A percentile compares a stretch with the other conserved stretches of the same genome.
These are phyloP conservation scores for Cunninghamia lanceolata DNA, from an alignment of 75 land plant species.

Conservation along the genomic window DNA sequence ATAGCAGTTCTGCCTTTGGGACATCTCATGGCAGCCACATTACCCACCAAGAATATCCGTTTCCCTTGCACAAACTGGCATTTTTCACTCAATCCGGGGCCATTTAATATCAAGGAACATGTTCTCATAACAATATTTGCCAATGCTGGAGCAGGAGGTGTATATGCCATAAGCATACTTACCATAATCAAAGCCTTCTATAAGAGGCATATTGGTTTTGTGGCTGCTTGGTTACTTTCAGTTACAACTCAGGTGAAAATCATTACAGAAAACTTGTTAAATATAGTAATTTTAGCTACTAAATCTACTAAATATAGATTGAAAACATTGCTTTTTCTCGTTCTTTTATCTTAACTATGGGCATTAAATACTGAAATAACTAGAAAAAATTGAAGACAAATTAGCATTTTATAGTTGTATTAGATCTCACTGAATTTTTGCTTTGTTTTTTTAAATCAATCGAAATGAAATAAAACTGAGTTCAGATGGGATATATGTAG, in stretches of 20 bases:
- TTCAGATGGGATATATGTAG: background rate
- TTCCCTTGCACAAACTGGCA: slow-evolving; percentile 41
- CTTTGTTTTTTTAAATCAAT: too few relatives aligned
- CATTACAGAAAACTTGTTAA: background rate
- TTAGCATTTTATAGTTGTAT: background rate
- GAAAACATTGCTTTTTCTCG: background rate
- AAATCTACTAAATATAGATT: background rate
- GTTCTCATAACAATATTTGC: slow-evolving; percentile 88
- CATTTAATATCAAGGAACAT: slow-evolving; percentile 87
- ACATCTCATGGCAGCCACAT: slow-evolving; percentile 56
- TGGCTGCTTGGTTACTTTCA: slow-evolving; percentile 50
- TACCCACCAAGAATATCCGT: slow-evolving; percentile 33
- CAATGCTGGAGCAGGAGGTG: slow-evolving; percentile 51
- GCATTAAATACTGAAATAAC: background rate
- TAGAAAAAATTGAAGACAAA: background rate
- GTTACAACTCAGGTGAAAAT: slow-evolving; percentile 74
- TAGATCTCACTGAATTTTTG: too few relatives aligned
- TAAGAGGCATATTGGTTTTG: slow-evolving; percentile 34
- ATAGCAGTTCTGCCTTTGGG: slow-evolving; percentile 60
- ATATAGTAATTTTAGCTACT: background rate
- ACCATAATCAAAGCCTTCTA: slow-evolving; percentile 81
- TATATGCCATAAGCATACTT: slow-evolving; percentile 61
- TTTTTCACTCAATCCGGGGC: slow-evolving; percentile 82
- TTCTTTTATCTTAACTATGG: background rate
- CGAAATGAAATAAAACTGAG: background rate